phyloP scores from a whole-genome alignment of 73 alveolate species.

The Paramecium tetraurelia region DNA sequence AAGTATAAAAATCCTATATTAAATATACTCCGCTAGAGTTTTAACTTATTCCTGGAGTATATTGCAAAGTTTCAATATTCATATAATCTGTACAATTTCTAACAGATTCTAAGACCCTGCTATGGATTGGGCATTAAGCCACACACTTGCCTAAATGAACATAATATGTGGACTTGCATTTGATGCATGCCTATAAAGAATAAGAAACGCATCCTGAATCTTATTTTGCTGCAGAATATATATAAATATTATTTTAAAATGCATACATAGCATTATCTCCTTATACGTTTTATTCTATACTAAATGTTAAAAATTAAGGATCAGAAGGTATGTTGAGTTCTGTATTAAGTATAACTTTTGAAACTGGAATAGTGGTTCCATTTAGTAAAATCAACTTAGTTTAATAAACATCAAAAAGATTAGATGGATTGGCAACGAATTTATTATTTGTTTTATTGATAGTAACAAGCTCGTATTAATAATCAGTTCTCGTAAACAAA shows the following conservation, averaged over 20 bases:
- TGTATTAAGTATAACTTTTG: background rate
- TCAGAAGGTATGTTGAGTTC: background rate
- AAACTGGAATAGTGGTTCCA: background rate
- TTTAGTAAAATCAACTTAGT: background rate
- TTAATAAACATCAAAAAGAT: background rate
- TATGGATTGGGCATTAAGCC: background rate
- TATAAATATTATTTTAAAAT: background rate
- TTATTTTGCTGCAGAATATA: background rate
- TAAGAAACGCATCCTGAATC: background rate
- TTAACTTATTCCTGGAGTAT: background rate
- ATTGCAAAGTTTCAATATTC: background rate
- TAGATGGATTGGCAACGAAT: background rate
- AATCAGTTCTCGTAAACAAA: background rate
- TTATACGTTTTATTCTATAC: background rate
- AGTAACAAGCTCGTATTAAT: background rate
- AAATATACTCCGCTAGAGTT: background rate
- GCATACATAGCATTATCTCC: background rate
- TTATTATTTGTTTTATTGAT: background rate
- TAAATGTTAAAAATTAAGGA: background rate
- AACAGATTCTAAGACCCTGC: background rate
- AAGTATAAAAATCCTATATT: background rate
- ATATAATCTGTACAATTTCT: conserved; percentile 2
- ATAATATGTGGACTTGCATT: background rate
- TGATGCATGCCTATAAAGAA: background rate
- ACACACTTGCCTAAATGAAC: background rate